Evolutionary conservation across 805 yeast species (phyloP).

Genomic region (Isabelozyma gotoi): DNA sequence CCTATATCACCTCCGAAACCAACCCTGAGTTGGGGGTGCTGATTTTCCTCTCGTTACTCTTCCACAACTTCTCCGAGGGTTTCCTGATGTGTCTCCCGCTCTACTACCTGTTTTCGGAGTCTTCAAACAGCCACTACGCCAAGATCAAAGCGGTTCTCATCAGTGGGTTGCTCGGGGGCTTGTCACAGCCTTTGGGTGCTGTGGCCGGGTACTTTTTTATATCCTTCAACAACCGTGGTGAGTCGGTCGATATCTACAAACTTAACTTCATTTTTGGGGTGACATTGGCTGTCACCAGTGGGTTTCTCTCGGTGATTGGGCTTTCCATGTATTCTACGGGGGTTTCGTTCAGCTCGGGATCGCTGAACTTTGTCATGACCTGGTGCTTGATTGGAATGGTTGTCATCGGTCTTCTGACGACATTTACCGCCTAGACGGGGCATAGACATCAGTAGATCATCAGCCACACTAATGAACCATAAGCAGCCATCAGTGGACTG

Average conservation of each 20-base stretch:
- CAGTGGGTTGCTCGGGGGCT: conserved; percentile 72
- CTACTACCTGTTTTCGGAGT: conserved; percentile 61
- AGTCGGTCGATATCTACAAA: conserved; percentile 27
- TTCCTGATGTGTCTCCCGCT: conserved; percentile 91
- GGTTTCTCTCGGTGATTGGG: conserved; percentile 79
- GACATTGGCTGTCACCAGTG: conserved; percentile 73
- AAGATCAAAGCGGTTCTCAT: conserved; percentile 59
- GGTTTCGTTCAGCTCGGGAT: conserved; percentile 69
- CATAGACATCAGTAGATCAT: no score
- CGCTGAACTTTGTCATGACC: conserved; percentile 53
- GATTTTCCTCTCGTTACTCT: conserved; percentile 78
- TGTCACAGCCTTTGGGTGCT: conserved; percentile 91
- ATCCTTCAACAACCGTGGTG: conserved; percentile 30
- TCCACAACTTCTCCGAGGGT: conserved; percentile 93
- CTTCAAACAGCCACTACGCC: conserved; percentile 44
- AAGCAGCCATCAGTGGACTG: no score
- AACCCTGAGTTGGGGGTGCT: conserved; percentile 64
- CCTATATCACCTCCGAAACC: conserved; percentile 76
- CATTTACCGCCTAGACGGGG: no score
- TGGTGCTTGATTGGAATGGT: conserved; percentile 65
- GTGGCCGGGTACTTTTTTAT: conserved; percentile 58
- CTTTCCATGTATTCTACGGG: conserved; percentile 86
- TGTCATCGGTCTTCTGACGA: conserved; percentile 47
- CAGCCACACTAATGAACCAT: no score
- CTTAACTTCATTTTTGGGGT: conserved; percentile 55